Evolutionary conservation across 768 basidiomycete genomes (phyloP).

Genomic region (Tylopilus sp.): DNA sequence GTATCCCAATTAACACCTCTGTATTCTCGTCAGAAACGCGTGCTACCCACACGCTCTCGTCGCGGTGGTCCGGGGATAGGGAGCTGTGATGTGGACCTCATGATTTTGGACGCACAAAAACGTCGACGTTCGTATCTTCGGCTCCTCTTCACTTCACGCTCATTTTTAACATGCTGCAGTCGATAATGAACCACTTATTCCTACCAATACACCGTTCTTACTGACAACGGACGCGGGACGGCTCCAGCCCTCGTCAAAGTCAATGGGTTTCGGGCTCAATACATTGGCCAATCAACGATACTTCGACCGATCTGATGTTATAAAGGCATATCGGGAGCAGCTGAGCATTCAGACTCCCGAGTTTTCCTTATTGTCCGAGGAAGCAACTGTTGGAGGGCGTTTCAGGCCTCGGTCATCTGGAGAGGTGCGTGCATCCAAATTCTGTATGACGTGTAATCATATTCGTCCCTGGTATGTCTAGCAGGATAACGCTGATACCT

Average conservation of each 20-base stretch:
- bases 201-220: conserved; percentile 59
- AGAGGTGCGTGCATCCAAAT: conserved; percentile 51
- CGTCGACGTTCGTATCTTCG: conserved; percentile 58
- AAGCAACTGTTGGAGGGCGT: conserved; percentile 59
- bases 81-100: conserved; percentile 71
- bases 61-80: conserved; percentile 81
- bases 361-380: conserved; percentile 46
- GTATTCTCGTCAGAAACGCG: conserved; percentile 64
- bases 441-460: conserved; percentile 5
- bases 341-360: conserved; percentile 76
- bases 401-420: conserved; percentile 67
- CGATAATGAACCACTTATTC: conserved; percentile 71
- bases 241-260: conserved; percentile 38
- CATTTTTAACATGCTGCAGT: conserved; percentile 38
- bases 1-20: conserved; percentile 32
- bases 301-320: conserved; percentile 75
- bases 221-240: conserved; percentile 69
- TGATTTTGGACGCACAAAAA: conserved; percentile 80
- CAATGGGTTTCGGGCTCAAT: conserved; percentile 47
- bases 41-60: conserved; percentile 76
- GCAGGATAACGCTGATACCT: conserved; percentile 62
- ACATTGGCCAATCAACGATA: conserved; percentile 63
- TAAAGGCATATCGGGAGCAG: conserved; percentile 67
- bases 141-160: conserved; percentile 14
- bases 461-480: conserved; percentile 7